Evolutionary conservation across 805 yeast genomes (phyloP).

Genomic region (Candida ulmi): DNA sequence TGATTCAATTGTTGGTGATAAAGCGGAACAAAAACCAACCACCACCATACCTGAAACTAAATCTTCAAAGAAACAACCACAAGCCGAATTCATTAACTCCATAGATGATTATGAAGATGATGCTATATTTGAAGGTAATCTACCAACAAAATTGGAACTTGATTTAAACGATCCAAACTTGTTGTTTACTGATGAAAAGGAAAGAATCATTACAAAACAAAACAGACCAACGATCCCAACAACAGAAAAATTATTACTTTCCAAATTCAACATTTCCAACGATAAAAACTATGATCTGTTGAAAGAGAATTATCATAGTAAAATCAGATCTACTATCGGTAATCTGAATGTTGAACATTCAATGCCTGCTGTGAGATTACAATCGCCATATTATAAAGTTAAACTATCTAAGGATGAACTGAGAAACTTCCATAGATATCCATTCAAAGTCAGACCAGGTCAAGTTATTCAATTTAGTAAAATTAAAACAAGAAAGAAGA

Average conservation of each 20-base stretch:
- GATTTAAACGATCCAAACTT: constrained; percentile 88
- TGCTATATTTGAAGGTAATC: constrained; percentile 66
- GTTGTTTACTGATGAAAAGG: constrained; percentile 50
- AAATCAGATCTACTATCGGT: constrained; percentile 88
- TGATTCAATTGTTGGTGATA: constrained; percentile 49
- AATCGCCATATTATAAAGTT: constrained; percentile 88
- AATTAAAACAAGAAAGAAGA: constrained; percentile 72
- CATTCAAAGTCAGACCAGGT: constrained; percentile 72
- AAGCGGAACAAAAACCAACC: too few relatives aligned
- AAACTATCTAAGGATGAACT: constrained; percentile 58
- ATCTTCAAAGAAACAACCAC: constrained; percentile 1
- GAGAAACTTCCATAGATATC: constrained; percentile 76
- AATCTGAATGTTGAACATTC: constrained; percentile 89
- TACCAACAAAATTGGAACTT: constrained; percentile 39
- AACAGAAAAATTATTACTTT: constrained; percentile 46
- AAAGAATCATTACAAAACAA: constrained; percentile 8
- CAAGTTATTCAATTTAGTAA: constrained; percentile 71
- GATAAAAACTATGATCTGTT: constrained; percentile 80
- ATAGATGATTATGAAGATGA: constrained; percentile 56
- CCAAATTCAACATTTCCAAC: constrained; percentile 79
- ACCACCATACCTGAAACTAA: too few relatives aligned
- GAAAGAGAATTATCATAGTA: constrained; percentile 82
- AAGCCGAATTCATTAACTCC: constrained; percentile 4
- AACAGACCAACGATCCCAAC: constrained; percentile 36
- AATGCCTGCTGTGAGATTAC: constrained; percentile 78